Evolutionary conservation across 768 basidiomycete species (phyloP).

Genomic region (Lentinula aciculospora): DNA sequence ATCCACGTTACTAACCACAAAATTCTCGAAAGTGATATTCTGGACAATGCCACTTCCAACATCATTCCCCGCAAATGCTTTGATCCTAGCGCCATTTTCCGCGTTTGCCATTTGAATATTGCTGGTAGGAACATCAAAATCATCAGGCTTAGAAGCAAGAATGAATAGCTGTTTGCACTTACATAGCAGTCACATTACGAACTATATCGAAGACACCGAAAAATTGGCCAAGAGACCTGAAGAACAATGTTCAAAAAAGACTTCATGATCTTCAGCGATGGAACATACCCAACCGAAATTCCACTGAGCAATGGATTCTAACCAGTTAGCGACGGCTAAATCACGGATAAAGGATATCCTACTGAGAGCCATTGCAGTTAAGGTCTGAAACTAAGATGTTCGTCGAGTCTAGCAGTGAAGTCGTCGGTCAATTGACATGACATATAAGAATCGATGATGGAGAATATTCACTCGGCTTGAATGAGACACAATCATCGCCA

Average conservation of each 20-base stretch:
- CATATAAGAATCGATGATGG: not conserved
- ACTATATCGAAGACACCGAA: conserved; percentile 52
- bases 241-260: not conserved
- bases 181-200: conserved; percentile 51
- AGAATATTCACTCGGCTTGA: conserved; percentile 44
- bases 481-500: conserved; percentile 56
- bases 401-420: conserved; percentile 32
- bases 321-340: not conserved
- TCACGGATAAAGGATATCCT: conserved; percentile 12
- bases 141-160: not conserved
- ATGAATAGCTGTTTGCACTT: conserved; percentile 9
- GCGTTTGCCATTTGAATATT: conserved; percentile 58
- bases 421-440: not conserved
- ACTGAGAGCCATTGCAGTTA: conserved; percentile 57
- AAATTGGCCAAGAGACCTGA: conserved; percentile 55
- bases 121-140: conserved; percentile 17
- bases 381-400: conserved; percentile 53
- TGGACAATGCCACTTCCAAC: conserved; percentile 55
- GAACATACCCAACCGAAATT: conserved; percentile 42
- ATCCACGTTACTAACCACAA: conserved; percentile 48
- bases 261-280: not conserved
- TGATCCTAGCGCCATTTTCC: conserved; percentile 64
- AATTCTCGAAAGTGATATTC: conserved; percentile 50
- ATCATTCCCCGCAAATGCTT: conserved; percentile 57
- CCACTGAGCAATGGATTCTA: conserved; percentile 29